Evolutionary conservation across 1,284 basidiomycete species (phyloP), one percentile per base, ranked within the genome.

Genomic region (Microbotryum violaceum): DNA sequence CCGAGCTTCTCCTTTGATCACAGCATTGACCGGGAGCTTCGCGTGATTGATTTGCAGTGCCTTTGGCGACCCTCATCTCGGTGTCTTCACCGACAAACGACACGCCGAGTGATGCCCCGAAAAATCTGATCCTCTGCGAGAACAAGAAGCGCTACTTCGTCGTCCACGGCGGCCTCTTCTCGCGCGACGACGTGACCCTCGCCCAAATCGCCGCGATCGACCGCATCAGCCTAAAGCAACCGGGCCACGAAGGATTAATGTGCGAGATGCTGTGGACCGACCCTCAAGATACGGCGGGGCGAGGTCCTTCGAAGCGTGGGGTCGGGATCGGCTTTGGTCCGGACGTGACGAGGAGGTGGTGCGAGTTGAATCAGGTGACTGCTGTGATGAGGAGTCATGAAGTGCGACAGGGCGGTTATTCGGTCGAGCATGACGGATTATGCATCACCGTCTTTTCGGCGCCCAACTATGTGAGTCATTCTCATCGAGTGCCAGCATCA

Each of bases 291-390:
- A 75, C 80, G 51, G 85, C 84, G 16, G 96, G 96, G n/a, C 85
- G 96, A 47, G 93, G 93, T 0, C 94, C 94, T 6, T 93, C 89
- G 73, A 98, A 98, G 81, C 85, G 96, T 56, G 94, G 94, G 65
- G 92, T 97, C 56, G 94, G 96, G 21, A 86, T 96, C 66, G 85
- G 89, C 10, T 98, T 98, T 75, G 94, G 94, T 20, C 94, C 94
- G 1, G 93, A 97, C 74, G 56, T 74, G 6, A 75, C 73, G 2
- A 60, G 66, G 23, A 49, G 64, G 8, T 74, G 70, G 69, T 69
- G 71, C 12, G 67, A 70, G 49, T 21, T 54, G 56, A 71, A 71
- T 51, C 63, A 66, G 55, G 56, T 73, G 4, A 72, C 71, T 33
- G 90, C 90, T 5, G 82, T 99, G 56, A 86, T 98, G 70, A 87